phyloP scores from a whole-genome alignment of 768 basidiomycete genomes.

The Boletus eberwhitei region DNA sequence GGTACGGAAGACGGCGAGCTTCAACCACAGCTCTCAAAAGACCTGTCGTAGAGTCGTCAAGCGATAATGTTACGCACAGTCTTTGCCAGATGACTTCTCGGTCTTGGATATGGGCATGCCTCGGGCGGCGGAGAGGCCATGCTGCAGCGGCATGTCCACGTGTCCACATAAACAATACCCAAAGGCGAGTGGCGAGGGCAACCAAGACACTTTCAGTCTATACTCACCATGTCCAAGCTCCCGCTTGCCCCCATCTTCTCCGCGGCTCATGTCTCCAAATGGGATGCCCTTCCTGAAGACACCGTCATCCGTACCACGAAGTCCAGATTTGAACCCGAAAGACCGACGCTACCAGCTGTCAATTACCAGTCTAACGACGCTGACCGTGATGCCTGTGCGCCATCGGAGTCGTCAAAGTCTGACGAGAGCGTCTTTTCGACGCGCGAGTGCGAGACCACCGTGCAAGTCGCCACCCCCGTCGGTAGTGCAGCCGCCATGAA shows the following conservation, averaged over 20 bases:
- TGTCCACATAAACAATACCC: too few relatives aligned
- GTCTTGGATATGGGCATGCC: neutral
- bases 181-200: neutral
- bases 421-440: neutral
- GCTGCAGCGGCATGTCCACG: conserved; percentile 10
- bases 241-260: conserved; percentile 29
- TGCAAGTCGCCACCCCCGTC: neutral
- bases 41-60: too few relatives aligned
- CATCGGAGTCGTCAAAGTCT: neutral
- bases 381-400: neutral
- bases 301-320: neutral
- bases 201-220: neutral
- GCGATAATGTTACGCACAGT: too few relatives aligned
- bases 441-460: neutral
- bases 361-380: neutral
- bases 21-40: too few relatives aligned
- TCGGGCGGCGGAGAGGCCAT: conserved; percentile 3
- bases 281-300: conserved; percentile 17
- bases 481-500: too few relatives aligned
- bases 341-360: neutral
- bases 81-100: too few relatives aligned
- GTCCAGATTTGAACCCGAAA: neutral
- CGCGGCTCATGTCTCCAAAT: conserved; percentile 29
- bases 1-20: too few relatives aligned
- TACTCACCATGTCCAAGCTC: conserved; percentile 14